phyloP scores from a whole-genome alignment of 1,139 yeast genomes.

The Geotrichum europaeum region DNA sequence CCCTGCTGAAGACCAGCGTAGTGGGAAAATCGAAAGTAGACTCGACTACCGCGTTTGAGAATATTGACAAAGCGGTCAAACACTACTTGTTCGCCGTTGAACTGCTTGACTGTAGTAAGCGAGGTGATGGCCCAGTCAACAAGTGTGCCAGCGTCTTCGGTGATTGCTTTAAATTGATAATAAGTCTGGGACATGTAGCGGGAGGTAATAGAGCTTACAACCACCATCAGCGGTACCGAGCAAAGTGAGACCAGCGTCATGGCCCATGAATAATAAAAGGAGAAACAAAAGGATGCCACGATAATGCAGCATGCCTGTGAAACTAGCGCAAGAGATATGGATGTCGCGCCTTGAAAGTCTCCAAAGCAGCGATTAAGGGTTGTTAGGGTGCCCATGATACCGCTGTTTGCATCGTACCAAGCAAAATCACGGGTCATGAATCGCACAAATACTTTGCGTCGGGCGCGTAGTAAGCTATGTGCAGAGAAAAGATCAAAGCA shows the following conservation, averaged over 20 bases:
- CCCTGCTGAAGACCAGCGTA: conserved; percentile 56
- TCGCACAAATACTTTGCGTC: conserved; percentile 40
- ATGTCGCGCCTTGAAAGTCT: conserved; percentile 63
- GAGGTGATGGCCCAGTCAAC: conserved; percentile 67
- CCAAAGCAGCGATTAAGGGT: conserved; percentile 63
- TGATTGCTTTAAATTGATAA: conserved; percentile 49
- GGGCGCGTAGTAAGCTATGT: conserved; percentile 53
- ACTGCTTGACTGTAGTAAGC: conserved; percentile 54
- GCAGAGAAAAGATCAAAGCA: conserved; percentile 74
- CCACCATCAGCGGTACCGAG: conserved; percentile 59
- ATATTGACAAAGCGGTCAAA: conserved; percentile 39
- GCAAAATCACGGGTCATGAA: conserved; percentile 27
- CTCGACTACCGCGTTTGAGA: conserved; percentile 42
- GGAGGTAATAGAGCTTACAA: conserved; percentile 49
- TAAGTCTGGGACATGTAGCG: conserved; percentile 46
- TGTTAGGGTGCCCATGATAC: conserved; percentile 54
- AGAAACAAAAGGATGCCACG: conserved; percentile 53
- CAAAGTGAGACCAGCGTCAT: conserved; percentile 70
- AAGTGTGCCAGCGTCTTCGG: conserved; percentile 53
- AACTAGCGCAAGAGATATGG: conserved; percentile 59
- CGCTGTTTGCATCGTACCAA: conserved; percentile 47
- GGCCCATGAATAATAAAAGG: conserved; percentile 78
- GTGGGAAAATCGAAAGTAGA: conserved; percentile 45
- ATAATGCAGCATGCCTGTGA: conserved; percentile 49
- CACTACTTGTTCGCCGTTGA: conserved; percentile 55